These are phyloP conservation scores for Chimonanthus salicifolius DNA, from an alignment of 164 flowering plant genomes.

Conservation along the genomic window DNA sequence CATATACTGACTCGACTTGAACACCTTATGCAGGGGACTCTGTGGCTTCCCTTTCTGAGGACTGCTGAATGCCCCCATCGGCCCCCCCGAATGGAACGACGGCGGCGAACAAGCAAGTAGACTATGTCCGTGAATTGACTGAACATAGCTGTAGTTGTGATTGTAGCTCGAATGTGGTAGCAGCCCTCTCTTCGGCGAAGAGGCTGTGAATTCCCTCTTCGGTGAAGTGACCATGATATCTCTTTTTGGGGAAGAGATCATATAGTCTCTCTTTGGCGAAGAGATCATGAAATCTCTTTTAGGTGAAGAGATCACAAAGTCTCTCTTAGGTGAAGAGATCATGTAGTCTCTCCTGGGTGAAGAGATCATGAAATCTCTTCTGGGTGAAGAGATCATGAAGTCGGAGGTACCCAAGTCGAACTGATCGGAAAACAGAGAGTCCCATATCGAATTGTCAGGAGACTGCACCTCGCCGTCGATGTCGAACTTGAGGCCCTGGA, in stretches of 20 bases:
- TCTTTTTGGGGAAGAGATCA: constrained; percentile 55
- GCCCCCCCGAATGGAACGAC: constrained; percentile 27
- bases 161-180: constrained; percentile 16
- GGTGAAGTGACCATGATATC: constrained; percentile 71
- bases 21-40: constrained; percentile 50
- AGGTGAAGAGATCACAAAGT: constrained; percentile 48
- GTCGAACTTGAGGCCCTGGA: constrained; percentile 37
- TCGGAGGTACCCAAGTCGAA: constrained; percentile 28
- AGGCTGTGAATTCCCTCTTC: constrained; percentile 25
- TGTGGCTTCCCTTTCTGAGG: constrained; percentile 34
- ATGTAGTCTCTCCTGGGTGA: constrained; percentile 46
- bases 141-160: constrained; percentile 22
- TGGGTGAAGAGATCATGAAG: constrained; percentile 58
- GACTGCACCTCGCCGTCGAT: constrained; percentile 47
- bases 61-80: constrained; percentile 25
- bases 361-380: constrained; percentile 57
- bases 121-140: constrained; percentile 32
- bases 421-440: constrained; percentile 50
- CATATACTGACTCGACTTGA: constrained; percentile 38
- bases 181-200: constrained; percentile 15
- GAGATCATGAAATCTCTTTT: constrained; percentile 59
- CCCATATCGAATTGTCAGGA: constrained; percentile 54
- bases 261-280: constrained; percentile 47
- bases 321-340: constrained; percentile 20
- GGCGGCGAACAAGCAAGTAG: constrained; percentile 35